Evolutionary conservation across 2,329 filamentous ascomycete genomes (phyloP).

Genomic region (Tolypocladium tundrense): DNA sequence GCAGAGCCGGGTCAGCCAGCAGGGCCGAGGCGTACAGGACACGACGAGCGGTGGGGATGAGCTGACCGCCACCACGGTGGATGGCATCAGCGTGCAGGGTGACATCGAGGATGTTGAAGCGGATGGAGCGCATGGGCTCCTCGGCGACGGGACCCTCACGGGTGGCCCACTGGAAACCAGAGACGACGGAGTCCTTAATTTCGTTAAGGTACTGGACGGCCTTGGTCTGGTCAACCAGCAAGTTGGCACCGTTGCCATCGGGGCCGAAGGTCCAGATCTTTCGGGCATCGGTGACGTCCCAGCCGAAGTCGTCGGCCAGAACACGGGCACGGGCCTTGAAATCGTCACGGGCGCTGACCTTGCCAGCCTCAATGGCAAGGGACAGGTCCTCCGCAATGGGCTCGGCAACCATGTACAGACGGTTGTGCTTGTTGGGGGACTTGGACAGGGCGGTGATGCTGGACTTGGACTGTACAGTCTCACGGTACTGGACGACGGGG

Average conservation of each 20-base stretch:
- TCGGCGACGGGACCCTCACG: slow-evolving; percentile 96
- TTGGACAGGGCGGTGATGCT: slow-evolving; percentile 97
- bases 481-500: slow-evolving; percentile 97
- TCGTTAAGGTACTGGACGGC: slow-evolving; percentile 99
- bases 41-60: slow-evolving; percentile 97
- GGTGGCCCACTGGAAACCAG: slow-evolving; percentile 99
- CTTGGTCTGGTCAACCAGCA: slow-evolving; percentile 99
- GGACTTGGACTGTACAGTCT: slow-evolving; percentile 77
- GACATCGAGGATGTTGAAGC: slow-evolving; percentile 99
- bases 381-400: slow-evolving; percentile 88
- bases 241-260: slow-evolving; percentile 94
- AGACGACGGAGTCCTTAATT: slow-evolving; percentile 99
- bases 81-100: slow-evolving; percentile 99
- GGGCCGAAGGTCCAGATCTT: slow-evolving; percentile 99
- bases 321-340: slow-evolving; percentile 97
- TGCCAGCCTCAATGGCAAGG: slow-evolving; percentile 81
- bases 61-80: slow-evolving; percentile 97
- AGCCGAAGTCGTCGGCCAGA: slow-evolving; percentile 92
- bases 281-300: slow-evolving; percentile 99
- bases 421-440: slow-evolving; percentile 99
- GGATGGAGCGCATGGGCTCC: slow-evolving; percentile 93
- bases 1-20: slow-evolving; percentile 80
- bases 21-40: slow-evolving; percentile 90
- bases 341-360: slow-evolving; percentile 91
- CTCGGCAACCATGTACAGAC: slow-evolving; percentile 91